Conservation (phyloP, 495 filamentous ascomycete genomes). For the Penicillium argentinense region DNA sequence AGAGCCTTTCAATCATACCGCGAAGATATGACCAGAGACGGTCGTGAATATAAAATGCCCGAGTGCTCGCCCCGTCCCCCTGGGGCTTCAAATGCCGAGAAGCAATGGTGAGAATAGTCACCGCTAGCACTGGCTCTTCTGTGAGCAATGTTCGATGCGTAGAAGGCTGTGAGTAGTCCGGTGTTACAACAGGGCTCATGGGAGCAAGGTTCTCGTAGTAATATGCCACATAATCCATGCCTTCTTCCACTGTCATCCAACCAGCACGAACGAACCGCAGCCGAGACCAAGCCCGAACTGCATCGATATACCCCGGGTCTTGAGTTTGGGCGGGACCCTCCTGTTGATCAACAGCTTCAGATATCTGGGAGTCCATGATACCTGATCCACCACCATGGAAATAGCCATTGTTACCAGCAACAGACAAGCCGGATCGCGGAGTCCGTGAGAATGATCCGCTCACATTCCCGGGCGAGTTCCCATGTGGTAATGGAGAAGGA, state of each 20-base stretch:
- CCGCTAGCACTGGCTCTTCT: slow-evolving; percentile 87
- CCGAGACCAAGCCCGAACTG: slow-evolving; percentile 81
- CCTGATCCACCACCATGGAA: slow-evolving; percentile 28
- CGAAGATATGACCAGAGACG: slow-evolving; percentile 94
- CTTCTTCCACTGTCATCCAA: slow-evolving; percentile 94
- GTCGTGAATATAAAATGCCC: slow-evolving; percentile 90
- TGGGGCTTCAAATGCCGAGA: slow-evolving; percentile 79
- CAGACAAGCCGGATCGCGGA: slow-evolving; percentile 32
- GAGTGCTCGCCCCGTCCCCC: slow-evolving; percentile 77
- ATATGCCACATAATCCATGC: slow-evolving; percentile 89
- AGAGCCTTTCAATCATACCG: slow-evolving; percentile 88
- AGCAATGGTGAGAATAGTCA: slow-evolving; percentile 87
- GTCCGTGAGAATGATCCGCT: slow-evolving; percentile 40
- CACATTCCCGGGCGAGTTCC: slow-evolving; percentile 37
- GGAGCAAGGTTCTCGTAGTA: slow-evolving; percentile 90
- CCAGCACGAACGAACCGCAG: slow-evolving; percentile 91
- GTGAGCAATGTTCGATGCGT: slow-evolving; percentile 75
- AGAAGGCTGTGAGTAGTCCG: slow-evolving; percentile 72
- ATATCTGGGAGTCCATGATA: slow-evolving; percentile 30
- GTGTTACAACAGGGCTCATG: slow-evolving; percentile 86
- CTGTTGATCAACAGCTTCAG: slow-evolving; percentile 29
- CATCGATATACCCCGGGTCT: slow-evolving; percentile 52
- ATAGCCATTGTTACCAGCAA: slow-evolving; percentile 27
- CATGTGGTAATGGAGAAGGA: slow-evolving; percentile 42
- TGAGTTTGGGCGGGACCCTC: slow-evolving; percentile 25